Evolutionary conservation across 768 basidiomycete species (phyloP), one percentile per base, ranked within the genome.

Genomic region (Calvatia gigantea): DNA sequence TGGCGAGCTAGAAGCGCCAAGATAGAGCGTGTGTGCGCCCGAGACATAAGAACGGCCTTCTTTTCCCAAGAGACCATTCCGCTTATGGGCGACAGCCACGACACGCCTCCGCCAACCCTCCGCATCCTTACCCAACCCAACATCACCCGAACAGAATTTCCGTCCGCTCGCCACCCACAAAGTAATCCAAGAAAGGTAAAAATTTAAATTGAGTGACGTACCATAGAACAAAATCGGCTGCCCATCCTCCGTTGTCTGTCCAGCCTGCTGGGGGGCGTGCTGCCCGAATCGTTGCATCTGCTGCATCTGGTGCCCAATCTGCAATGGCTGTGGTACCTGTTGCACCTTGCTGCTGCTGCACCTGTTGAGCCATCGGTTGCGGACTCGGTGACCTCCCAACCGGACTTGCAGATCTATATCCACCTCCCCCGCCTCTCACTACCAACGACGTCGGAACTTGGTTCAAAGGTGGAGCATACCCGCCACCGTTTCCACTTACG

Each of bases 221-320:
- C 94, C 92, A 62, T 92, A 95, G 74, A 97, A 96, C 64, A 94
- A 65, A 29, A 98, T 88, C 1, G 83, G 83, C 35, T 81, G 76
- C 0, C 94, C 94, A 38, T 88, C 87, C 50, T 95, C 92, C 6
- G 88, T 91, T 43, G 84, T 86, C 62, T 91, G 84, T 0, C 84
- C 85, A 9, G 80, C 21, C 56, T 54, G 60, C 61, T 63, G 59
- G 7, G 65, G 67, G 4, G 33, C 25, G 12, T 29, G 44, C n/a
- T 35, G 41, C 25, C 44, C 45, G 33, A 42, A 47, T n/a, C 58
- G 32, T 37, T 23, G 21, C 32, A 37, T 32, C 21, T 19, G 14
- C 21, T 42, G 35, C 14, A 47, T 29, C 11, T 27, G 38, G 41
- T 27, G 42, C 28, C 29, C 52, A 15, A 44, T 19, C 9, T 53